phyloP scores from a whole-genome alignment of 2,329 filamentous ascomycete genomes.

The Aulographum hederae region DNA sequence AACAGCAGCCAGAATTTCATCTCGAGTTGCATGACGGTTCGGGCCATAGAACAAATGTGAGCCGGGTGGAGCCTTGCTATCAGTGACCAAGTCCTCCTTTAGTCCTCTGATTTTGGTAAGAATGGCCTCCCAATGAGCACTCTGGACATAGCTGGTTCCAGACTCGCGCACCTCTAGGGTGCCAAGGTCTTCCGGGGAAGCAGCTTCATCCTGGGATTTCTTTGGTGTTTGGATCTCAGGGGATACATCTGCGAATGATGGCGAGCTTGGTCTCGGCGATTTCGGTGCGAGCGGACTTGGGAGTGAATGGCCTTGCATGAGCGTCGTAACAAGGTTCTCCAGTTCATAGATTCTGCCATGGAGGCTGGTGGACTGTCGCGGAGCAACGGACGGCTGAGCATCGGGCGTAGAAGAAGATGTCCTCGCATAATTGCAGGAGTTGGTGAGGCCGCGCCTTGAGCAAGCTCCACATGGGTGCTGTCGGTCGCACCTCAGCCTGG shows the following conservation, averaged over 20 bases:
- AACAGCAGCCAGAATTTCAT: slow-evolving; percentile 13
- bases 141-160: slow-evolving; percentile 13
- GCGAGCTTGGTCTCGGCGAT: slow-evolving; percentile 7
- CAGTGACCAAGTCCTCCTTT: slow-evolving; percentile 9
- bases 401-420: slow-evolving; percentile 9
- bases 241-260: slow-evolving; percentile 8
- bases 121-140: slow-evolving; percentile 14
- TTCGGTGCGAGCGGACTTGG: slow-evolving; percentile 7
- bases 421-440: slow-evolving; percentile 16
- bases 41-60: slow-evolving; percentile 12
- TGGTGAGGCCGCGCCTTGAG: slow-evolving; percentile 9
- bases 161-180: slow-evolving; percentile 10
- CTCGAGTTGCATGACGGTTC: slow-evolving; percentile 10
- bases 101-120: slow-evolving; percentile 12
- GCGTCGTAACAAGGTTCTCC: slow-evolving; percentile 10
- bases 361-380: slow-evolving; percentile 12
- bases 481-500: slow-evolving; percentile 13
- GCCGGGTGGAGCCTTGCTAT: slow-evolving; percentile 8
- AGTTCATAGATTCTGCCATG: slow-evolving; percentile 11
- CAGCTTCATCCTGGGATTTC: slow-evolving; percentile 8
- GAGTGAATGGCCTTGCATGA: slow-evolving; percentile 9
- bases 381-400: slow-evolving; percentile 9
- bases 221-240: slow-evolving; percentile 7
- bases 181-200: slow-evolving; percentile 10
- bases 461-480: slow-evolving; percentile 13